Percentiles rank a stretch among this genome's conserved stretches.
Conservation (phyloP, 306 rosid species). For the Cicer bijugum region DNA sequence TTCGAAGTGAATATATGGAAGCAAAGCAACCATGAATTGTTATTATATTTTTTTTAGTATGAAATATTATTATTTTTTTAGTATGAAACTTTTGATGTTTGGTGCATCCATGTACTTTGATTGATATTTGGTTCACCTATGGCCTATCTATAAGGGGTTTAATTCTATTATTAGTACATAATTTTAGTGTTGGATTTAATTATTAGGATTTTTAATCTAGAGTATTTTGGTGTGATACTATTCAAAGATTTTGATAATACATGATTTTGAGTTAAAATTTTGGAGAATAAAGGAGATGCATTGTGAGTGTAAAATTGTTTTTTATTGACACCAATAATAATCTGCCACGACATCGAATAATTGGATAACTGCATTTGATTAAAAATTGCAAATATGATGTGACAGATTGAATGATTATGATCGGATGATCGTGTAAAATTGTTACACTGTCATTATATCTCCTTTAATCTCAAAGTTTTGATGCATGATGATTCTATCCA, state of each 20-base stretch:
- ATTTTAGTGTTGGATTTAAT: not conserved
- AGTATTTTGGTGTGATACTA: constrained; percentile 1
- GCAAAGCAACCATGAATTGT: constrained; percentile 3
- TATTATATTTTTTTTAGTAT: not conserved
- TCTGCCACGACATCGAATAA: no score
- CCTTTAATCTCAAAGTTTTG: not conserved
- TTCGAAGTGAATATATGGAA: not conserved
- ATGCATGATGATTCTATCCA: constrained; percentile 21
- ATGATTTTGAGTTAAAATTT: constrained; percentile 26
- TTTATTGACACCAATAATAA: no score
- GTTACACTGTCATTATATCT: no score
- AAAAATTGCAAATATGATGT: no score
- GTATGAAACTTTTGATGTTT: not conserved
- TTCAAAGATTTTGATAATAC: not conserved
- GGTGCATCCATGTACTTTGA: constrained; percentile 9
- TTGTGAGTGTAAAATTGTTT: no score
- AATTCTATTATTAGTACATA: not conserved
- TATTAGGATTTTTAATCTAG: not conserved
- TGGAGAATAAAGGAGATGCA: no score
- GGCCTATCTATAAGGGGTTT: constrained; percentile 13
- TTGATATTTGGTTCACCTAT: constrained; percentile 30
- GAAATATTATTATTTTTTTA: not conserved
- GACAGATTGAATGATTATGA: no score
- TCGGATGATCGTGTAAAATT: no score
- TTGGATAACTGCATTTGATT: no score